These are phyloP conservation scores for Colletotrichum echinochloae DNA, from an alignment of 2,329 filamentous ascomycete genomes.

Conservation along the genomic window DNA sequence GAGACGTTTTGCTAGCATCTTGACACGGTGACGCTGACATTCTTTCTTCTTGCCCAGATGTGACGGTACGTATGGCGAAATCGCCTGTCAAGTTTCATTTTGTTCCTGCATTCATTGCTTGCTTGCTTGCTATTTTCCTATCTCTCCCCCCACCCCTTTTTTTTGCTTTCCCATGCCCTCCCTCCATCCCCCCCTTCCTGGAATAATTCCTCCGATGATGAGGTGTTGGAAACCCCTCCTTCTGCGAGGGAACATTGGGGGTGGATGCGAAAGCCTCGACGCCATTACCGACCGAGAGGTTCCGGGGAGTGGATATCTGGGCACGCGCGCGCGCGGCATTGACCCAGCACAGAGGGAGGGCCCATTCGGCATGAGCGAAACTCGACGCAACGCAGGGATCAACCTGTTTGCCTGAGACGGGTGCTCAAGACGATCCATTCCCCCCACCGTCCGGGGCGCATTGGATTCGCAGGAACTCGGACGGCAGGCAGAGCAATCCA, in stretches of 20 bases:
- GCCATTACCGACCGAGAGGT: slow-evolving; percentile 45
- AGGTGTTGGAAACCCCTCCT: slow-evolving; percentile 1
- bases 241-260: slow-evolving; percentile 42
- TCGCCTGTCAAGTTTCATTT: slow-evolving; percentile 19
- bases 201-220: not conserved
- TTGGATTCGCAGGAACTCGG: slow-evolving; percentile 25
- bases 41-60: slow-evolving; percentile 57
- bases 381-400: slow-evolving; percentile 43
- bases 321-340: slow-evolving; percentile 43
- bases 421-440: slow-evolving; percentile 40
- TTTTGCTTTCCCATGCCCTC: not conserved
- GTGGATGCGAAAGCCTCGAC: slow-evolving; percentile 44
- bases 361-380: slow-evolving; percentile 44
- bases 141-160: not conserved
- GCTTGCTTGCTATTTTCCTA: slow-evolving; percentile 26
- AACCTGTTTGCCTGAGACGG: slow-evolving; percentile 43
- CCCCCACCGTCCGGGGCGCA: slow-evolving; percentile 32
- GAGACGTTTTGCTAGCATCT: slow-evolving; percentile 5
- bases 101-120: slow-evolving; percentile 32
- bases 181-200: not conserved
- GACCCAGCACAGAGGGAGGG: slow-evolving; percentile 42
- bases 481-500: too few relatives aligned
- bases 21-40: slow-evolving; percentile 34
- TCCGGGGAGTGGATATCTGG: slow-evolving; percentile 44
- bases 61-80: slow-evolving; percentile 67